Conservation (phyloP, 805 yeast species). For the Ogataea trehaloabstinens region DNA sequence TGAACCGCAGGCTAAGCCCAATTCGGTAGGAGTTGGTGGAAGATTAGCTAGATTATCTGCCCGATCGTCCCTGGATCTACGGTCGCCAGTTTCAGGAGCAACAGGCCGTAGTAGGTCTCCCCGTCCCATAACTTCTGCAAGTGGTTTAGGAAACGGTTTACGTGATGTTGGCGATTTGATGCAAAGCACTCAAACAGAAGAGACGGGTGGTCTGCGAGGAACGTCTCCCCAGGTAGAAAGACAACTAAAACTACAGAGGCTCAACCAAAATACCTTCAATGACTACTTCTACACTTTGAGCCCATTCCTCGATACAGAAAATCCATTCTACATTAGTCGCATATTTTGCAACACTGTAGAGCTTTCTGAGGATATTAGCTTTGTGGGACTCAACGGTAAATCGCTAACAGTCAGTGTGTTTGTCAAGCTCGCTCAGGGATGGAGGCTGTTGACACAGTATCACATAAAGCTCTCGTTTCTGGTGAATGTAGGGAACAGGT, state of each 20-base stretch:
- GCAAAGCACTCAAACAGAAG: not conserved
- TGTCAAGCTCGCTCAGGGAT: conserved; percentile 13
- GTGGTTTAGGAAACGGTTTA: not conserved
- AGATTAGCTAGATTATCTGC: conserved; percentile 8
- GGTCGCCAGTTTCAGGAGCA: too few relatives aligned
- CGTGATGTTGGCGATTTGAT: conserved; percentile 15
- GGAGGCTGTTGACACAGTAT: conserved; percentile 25
- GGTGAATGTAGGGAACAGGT: conserved; percentile 31
- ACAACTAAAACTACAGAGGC: conserved; percentile 29
- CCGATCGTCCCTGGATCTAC: conserved; percentile 10
- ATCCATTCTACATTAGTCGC: conserved; percentile 37
- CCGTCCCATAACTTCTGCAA: conserved; percentile 4
- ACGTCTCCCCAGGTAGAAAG: conserved; percentile 21
- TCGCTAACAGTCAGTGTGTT: conserved; percentile 27
- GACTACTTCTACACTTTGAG: conserved; percentile 38
- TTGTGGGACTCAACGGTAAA: conserved; percentile 16
- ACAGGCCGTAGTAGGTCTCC: not conserved
- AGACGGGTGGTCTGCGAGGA: conserved; percentile 5
- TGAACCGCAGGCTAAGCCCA: not conserved
- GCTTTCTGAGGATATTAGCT: conserved; percentile 23
- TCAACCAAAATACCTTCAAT: conserved; percentile 28
- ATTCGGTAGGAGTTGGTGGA: too few relatives aligned
- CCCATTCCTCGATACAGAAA: conserved; percentile 20
- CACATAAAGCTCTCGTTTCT: conserved; percentile 31
- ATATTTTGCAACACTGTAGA: conserved; percentile 25